Evolutionary conservation across 1,284 basidiomycete genomes (phyloP).

Genomic region (Gomphus sp.): DNA sequence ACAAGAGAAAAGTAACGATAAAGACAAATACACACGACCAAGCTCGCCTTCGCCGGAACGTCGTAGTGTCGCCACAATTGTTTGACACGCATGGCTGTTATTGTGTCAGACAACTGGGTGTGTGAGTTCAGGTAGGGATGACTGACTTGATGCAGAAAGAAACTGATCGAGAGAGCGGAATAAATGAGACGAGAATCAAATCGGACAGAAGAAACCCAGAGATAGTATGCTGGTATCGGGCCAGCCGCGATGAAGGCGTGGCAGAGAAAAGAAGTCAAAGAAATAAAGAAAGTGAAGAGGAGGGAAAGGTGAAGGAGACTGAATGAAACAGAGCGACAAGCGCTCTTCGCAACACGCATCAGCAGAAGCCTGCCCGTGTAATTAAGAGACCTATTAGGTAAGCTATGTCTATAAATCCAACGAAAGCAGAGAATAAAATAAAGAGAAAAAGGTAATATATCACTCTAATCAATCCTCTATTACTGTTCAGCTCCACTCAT

Average conservation of each 20-base stretch:
- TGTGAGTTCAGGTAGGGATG: neutral
- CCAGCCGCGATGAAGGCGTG: constrained; percentile 7
- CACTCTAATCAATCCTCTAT: constrained; percentile 9
- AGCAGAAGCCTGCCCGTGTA: no score
- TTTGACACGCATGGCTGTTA: constrained; percentile 34
- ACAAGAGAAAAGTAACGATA: constrained; percentile 10
- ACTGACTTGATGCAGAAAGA: neutral
- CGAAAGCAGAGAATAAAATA: neutral
- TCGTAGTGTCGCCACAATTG: constrained; percentile 31
- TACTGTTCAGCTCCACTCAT: constrained; percentile 12
- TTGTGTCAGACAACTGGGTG: neutral
- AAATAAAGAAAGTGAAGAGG: constrained; percentile 11
- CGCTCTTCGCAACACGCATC: neutral
- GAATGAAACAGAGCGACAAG: neutral
- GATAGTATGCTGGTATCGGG: constrained; percentile 1
- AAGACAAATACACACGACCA: constrained; percentile 36
- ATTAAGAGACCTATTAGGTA: no score
- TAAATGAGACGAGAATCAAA: constrained; percentile 12
- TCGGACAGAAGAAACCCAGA: constrained; percentile 18
- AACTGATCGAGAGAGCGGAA: neutral
- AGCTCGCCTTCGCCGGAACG: constrained; percentile 35
- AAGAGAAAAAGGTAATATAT: neutral
- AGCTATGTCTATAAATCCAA: neutral
- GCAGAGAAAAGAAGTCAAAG: constrained; percentile 14
- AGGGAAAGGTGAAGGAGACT: neutral